Evolutionary conservation across 2,329 filamentous ascomycete genomes (phyloP), one percentile per base, ranked within the genome.

Genomic region (Sarocladium oryzae): DNA sequence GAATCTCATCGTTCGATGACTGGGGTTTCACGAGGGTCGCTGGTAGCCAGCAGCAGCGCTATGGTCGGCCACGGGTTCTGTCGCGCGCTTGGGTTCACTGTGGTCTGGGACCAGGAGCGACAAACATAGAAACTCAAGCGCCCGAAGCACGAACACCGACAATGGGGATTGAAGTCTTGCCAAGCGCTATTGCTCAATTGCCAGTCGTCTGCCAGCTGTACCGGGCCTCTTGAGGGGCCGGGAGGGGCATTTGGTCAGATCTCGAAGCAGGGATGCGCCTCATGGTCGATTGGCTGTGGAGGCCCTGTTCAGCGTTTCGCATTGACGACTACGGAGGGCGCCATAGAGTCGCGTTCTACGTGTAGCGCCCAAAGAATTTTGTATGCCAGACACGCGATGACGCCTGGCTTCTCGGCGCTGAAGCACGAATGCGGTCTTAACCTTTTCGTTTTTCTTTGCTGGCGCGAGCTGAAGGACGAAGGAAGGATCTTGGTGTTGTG

Each of bases 241-340:
- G 13, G 43, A 48, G 43, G 26, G 43, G 43, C 9, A 18, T 48
- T 10, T 48, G 28, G 26, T 33, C 26, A 26, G 43, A 48, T 48
- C 43, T 48, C 43, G 9, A 48, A 33, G 28, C 28, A 48, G 43
- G 26, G 43, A 33, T 48, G 16, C 43, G 28, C 26, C 4, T 4
- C 3, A 16, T 21, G 26, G 43, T 32, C 26, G 43, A 48, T 48
- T 48, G 43, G 43, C 43, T 48, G 28, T 15, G 43, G 26, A 18
- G 26, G 26, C 8, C 43, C 43, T 33, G 20, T 48, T 48, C 43
- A 32, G 43, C 20, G 43, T 48, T 48, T 48, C 43, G 43, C 43
- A 33, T 48, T 48, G 26, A 48, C 43, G 43, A 33, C 43, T 15
- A 33, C 21, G 11, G 36, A n/a, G 36, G 18, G 40, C 10, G 21